phyloP scores from a whole-genome alignment of 2,329 filamentous ascomycete species.

The Epichloe hybrida region DNA sequence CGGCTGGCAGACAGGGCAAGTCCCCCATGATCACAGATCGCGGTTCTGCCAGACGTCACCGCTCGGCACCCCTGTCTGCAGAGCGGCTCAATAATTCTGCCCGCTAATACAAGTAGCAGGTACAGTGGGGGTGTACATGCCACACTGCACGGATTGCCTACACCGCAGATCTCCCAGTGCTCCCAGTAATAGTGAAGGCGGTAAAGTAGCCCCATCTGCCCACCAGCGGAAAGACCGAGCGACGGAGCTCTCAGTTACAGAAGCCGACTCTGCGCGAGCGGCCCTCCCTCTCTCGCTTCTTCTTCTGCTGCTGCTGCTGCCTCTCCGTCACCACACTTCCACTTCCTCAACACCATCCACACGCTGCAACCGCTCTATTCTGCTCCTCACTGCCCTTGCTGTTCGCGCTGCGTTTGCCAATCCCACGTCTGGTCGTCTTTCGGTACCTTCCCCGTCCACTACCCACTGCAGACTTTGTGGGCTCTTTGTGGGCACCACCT shows the following conservation, averaged over 20 bases:
- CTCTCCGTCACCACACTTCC: constrained; percentile 4
- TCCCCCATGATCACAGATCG: constrained; percentile 9
- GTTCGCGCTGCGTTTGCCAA: background rate
- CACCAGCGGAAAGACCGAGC: constrained; percentile 3
- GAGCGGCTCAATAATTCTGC: too few relatives aligned
- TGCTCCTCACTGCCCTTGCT: background rate
- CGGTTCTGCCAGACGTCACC: constrained; percentile 19
- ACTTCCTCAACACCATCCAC: background rate
- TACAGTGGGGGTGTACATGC: background rate
- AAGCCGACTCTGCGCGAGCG: constrained; percentile 5
- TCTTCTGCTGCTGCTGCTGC: background rate
- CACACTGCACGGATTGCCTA: background rate
- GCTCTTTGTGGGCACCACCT: background rate
- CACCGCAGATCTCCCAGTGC: background rate
- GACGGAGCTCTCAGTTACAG: constrained; percentile 4
- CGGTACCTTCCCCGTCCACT: background rate
- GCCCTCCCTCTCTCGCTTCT: constrained; percentile 1
- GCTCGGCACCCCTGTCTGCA: constrained; percentile 10
- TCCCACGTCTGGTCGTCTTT: background rate
- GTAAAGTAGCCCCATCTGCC: background rate
- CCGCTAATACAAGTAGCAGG: background rate
- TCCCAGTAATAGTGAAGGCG: too few relatives aligned
- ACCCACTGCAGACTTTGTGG: constrained; percentile 3
- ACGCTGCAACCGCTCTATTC: background rate
- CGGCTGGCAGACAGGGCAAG: constrained; percentile 10